Conservation (phyloP, 331 rosid species). For the Dryas integrifolia region DNA sequence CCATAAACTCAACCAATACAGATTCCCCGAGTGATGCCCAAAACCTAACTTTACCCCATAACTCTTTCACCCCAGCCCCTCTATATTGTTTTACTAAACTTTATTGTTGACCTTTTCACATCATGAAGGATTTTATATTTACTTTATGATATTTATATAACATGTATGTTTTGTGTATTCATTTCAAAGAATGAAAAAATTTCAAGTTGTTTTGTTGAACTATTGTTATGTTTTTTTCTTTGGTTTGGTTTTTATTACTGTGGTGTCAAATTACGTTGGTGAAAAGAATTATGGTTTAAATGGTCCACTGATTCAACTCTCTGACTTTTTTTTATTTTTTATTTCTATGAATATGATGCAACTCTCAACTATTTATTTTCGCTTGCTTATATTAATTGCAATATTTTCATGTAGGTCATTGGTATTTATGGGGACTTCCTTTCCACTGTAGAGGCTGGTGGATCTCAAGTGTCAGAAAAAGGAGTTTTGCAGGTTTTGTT, state of each 20-base stretch:
- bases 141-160: background rate
- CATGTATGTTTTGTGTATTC: background rate
- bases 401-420: constrained; percentile 51
- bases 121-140: background rate
- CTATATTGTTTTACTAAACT: background rate
- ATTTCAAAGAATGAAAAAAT: background rate
- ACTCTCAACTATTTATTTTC: constrained; percentile 5
- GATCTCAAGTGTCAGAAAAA: constrained; percentile 74
- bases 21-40: too few species aligned
- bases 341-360: too few species aligned
- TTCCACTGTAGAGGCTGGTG: constrained; percentile 52
- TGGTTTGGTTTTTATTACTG: too few species aligned
- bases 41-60: too few species aligned
- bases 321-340: too few species aligned
- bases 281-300: too few species aligned
- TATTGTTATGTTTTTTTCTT: background rate
- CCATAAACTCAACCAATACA: too few species aligned
- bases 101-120: background rate
- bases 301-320: too few species aligned
- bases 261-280: too few species aligned
- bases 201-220: background rate
- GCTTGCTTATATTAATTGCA: constrained; percentile 19
- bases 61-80: too few species aligned
- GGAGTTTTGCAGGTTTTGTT: constrained; percentile 83
- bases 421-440: constrained; percentile 66